phyloP scores from a whole-genome alignment of 768 basidiomycete genomes.

The Agrocybe chaxingu region DNA sequence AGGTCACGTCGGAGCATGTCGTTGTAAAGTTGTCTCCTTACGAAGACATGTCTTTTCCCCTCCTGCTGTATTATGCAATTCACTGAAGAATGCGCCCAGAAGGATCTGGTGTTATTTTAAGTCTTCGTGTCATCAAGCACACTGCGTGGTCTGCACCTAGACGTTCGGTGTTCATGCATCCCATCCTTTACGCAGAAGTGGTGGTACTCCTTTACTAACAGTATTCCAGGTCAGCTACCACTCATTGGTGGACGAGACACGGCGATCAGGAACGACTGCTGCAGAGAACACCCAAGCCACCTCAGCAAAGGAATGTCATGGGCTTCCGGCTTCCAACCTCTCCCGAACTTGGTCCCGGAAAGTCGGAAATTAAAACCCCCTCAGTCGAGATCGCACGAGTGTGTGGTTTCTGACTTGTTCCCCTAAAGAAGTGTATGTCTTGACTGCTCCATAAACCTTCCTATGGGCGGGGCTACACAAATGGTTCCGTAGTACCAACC shows the following conservation, averaged over 20 bases:
- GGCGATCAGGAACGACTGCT: not conserved
- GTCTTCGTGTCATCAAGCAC: not conserved
- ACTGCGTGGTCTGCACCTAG: too few species aligned
- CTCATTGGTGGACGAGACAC: not conserved
- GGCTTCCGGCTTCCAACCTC: not conserved
- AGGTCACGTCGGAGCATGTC: not conserved
- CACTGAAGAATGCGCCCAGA: not conserved
- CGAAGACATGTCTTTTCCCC: conserved; percentile 4
- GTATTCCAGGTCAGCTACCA: too few species aligned
- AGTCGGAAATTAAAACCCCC: conserved; percentile 12
- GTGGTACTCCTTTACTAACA: too few species aligned
- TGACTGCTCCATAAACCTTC: not conserved
- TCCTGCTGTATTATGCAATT: conserved; percentile 1
- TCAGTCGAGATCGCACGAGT: not conserved
- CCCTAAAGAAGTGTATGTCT: too few species aligned
- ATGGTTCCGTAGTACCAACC: not conserved
- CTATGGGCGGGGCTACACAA: not conserved
- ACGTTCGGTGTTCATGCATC: too few species aligned
- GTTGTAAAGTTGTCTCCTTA: conserved; percentile 2
- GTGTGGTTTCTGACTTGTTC: not conserved
- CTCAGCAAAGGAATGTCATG: not conserved
- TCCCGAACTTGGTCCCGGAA: not conserved
- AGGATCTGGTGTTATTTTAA: not conserved
- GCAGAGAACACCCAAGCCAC: not conserved
- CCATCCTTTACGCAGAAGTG: too few species aligned